A percentile compares a stretch with the other conserved stretches of the same genome.
phyloP scores from a whole-genome alignment of 2,329 filamentous ascomycete genomes.

The Verticillium dahliae region DNA sequence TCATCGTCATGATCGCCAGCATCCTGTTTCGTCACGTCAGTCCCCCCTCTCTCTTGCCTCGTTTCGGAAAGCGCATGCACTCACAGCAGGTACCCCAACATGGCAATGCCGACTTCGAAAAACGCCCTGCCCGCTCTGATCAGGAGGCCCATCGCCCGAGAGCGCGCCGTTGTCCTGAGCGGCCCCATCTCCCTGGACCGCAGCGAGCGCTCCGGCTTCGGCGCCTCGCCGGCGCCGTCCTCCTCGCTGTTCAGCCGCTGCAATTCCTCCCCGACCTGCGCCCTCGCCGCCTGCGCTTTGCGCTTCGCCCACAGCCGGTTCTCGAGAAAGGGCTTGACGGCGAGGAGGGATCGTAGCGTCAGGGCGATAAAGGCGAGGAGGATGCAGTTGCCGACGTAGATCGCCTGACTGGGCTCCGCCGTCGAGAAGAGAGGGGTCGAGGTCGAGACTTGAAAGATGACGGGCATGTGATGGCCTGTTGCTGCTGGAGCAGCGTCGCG shows the following conservation, averaged over 20 bases:
- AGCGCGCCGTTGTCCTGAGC: not conserved
- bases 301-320: not conserved
- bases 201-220: not conserved
- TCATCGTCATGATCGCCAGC: conserved; percentile 77
- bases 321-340: conserved; percentile 4
- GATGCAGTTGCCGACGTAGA: conserved; percentile 5
- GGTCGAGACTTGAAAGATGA: conserved; percentile 7
- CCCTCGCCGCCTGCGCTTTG: not conserved
- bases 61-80: conserved; percentile 24
- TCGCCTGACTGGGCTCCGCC: not conserved
- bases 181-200: too few species aligned
- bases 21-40: conserved; percentile 46
- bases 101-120: conserved; percentile 2
- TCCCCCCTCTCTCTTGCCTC: too few species aligned
- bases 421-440: not conserved
- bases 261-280: not conserved
- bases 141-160: not conserved
- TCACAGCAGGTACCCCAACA: conserved; percentile 66
- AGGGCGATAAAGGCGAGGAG: not conserved
- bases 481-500: not conserved
- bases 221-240: not conserved
- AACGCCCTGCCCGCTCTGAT: not conserved
- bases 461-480: not conserved
- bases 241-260: not conserved
- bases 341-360: conserved; percentile 4